Evolutionary conservation across 805 yeast species (phyloP), one percentile per base, ranked within the genome.

Genomic region (Maudiozyma bulderi): DNA sequence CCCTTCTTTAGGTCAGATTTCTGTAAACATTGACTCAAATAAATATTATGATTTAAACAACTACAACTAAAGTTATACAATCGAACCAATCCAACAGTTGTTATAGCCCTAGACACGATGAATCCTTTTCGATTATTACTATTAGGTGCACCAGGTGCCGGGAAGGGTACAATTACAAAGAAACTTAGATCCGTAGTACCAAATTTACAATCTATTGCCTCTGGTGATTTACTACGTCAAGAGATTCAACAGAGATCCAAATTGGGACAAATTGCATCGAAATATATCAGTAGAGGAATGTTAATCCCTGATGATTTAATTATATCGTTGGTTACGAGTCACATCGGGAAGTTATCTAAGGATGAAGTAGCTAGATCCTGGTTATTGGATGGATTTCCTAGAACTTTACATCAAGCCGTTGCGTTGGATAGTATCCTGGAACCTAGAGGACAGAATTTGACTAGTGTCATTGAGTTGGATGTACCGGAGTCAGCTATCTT

Each of bases 71-170:
- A 20, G 26, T 20, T 20, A 20, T 20, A 20, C 4, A 20, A 4
- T 3, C 3, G 26, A 20, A 4, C 26, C 4, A 4, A 20, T 2
- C 2, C 4, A 20, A 4, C 26, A 20, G 4, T 20, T 20, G 26
- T 20, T 20, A 20, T 20, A 20, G 26, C 2, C 4, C 26, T 4
- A 40, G 20, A 13, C 6, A n/a, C 13, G 9, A 40, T 40, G 43
- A 55, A 48, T 3, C 82, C 90, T 1, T 62, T 84, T 14, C 71
- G 96, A 57, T 66, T 88, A 38, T 72, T 90, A 30, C 71, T 90
- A 8, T 69, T 91, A 29, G 97, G 97, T 3, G 95, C 97, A 0
- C 98, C 98, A 0, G 98, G 98, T 0, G 76, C 96, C 1, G 98
- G 98, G 0, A 90, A 90, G 62, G 97, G 97, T 1, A 90, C 98